Evolutionary conservation across 768 basidiomycete species (phyloP), one percentile per base, ranked within the genome.

Genomic region (Suillus ampliporus): DNA sequence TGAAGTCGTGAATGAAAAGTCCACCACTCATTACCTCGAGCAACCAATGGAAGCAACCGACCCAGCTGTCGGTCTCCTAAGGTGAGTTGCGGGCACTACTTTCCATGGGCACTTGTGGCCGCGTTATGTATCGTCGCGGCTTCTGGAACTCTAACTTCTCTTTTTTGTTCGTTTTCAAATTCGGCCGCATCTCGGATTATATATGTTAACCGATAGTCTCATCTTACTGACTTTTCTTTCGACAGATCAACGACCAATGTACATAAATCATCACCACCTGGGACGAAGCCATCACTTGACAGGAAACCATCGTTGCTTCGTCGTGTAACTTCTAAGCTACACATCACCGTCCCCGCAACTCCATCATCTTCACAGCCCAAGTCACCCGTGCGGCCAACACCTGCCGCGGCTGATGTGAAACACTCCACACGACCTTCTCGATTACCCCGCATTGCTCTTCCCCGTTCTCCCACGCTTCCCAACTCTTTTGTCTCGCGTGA

Each of bases 281-380:
- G n/a, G 28, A 56, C 31, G 40, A 57, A 60, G 11, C 28, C 59
- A 13, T 41, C 52, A 17, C 61, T 61, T 7, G 7, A 51, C 38
- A 9, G 21, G 6, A 75, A 70, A 40, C 40, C 65, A 4, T 68
- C 65, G 0, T 62, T 76, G 56, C 63, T 75, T 58, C 75, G 75
- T 15, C 72, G 75, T 17, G 68, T 75, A 6, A 69, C 75, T 0
- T 75, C 75, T 2, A 76, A 65, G 35, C 60, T 75, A 23, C 57
- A 58, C 26, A 72, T 76, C 23, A 34, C 67, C 34, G 64, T 73
- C 6, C 67, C 73, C 0, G 40, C 34, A 54, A 51, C 50, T 10
- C 40, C 65, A 0, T 63, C 54, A 40, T 62, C 69, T 34, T 57
- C 13, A 10, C 4, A 67, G 4, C 59, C 46, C 3, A 2, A 0